Evolutionary conservation across 257 asterid species (phyloP), one percentile per base, ranked within the genome.

Genomic region (Solanum ahanhuiri): DNA sequence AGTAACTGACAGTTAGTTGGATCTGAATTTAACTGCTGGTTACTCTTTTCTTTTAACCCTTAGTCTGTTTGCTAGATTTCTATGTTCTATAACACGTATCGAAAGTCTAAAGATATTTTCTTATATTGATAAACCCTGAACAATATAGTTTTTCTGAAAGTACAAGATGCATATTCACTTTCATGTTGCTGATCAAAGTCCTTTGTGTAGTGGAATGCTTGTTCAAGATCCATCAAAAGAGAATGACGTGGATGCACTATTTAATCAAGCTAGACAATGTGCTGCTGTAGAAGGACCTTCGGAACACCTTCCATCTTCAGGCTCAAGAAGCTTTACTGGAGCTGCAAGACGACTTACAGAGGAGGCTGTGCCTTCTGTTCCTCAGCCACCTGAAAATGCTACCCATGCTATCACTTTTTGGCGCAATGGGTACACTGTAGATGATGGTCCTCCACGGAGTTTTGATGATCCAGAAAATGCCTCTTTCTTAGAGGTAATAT

Each of bases 401-500:
- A 88, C 31, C 33, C 96, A 92, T 89, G 88, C 43, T 86, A 94
- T 95, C 86, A 88, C 89, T 54, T 91, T 93, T 48, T 95, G 96
- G 96, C 88, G 93, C 51, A 93, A 95, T 89, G 98, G 98, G n/a
- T 95, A 93, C 87, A 92, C 98, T 2, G 88, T 95, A 7, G 91
- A 95, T 86, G 95, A 91, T 91, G 98, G 97, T 43, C 98, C 98
- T 73, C 86, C 93, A 60, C 90, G 95, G 85, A 89, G 96, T 89
- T 81, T 95, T 67, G 95, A 95, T 48, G 98, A 95, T 87, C 98
- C 96, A 76, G 92, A 87, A 85, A 94, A 93, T 90, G 96, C 93
- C 57, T 34, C 94, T 51, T 93, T 95, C 91, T 85, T 95, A 89
- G 93, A 91, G 98, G 98, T 95, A 92, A 20, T 57, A 75, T 84